Base-by-base conservation (phyloP, 768 basidiomycete genomes). In the Naematelia aurantialba region DNA sequence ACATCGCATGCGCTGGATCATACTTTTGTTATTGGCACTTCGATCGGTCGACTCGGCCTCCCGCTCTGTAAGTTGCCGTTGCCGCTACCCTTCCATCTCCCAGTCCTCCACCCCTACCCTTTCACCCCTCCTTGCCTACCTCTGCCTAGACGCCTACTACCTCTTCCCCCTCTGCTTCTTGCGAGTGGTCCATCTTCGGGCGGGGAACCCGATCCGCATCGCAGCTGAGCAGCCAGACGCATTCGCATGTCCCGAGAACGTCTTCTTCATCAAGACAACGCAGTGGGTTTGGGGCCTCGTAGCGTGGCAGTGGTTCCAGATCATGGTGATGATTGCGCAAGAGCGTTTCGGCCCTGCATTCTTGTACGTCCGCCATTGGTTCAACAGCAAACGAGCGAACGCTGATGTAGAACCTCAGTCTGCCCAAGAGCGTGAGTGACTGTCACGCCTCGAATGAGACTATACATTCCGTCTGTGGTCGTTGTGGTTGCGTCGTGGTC, bases 51-150 rank as follows among this genome's bases (percentile, higher is more conserved):
- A 53, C 78, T 90, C 47, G 85, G 83, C 56, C 82, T 87, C 48
- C 83, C 85, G 1, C 72, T 90, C 34, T 93, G 91, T 93, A 70
- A 80, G 89, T n/a, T n/a, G n/a, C n/a, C n/a, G n/a, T n/a, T n/a
- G n/a, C n/a, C n/a, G n/a, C n/a, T n/a, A n/a, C n/a, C n/a, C n/a
- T n/a, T n/a, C n/a, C n/a, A n/a, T n/a, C n/a, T n/a, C n/a, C n/a
- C n/a, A n/a, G n/a, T n/a, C n/a, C n/a, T n/a, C n/a, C n/a, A n/a
- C n/a, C n/a, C n/a, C n/a, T n/a, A n/a, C n/a, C n/a, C n/a, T n/a
- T n/a, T n/a, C n/a, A n/a, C n/a, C n/a, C n/a, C n/a, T n/a, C n/a
- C n/a, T n/a, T n/a, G n/a, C n/a, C n/a, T n/a, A n/a, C n/a, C n/a
- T n/a, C n/a, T n/a, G n/a, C n/a, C n/a, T n/a, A n/a, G n/a, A n/a